phyloP scores from a whole-genome alignment of 371 early-diverging fungal species.

The Batrachochytrium dendrobatidis region DNA sequence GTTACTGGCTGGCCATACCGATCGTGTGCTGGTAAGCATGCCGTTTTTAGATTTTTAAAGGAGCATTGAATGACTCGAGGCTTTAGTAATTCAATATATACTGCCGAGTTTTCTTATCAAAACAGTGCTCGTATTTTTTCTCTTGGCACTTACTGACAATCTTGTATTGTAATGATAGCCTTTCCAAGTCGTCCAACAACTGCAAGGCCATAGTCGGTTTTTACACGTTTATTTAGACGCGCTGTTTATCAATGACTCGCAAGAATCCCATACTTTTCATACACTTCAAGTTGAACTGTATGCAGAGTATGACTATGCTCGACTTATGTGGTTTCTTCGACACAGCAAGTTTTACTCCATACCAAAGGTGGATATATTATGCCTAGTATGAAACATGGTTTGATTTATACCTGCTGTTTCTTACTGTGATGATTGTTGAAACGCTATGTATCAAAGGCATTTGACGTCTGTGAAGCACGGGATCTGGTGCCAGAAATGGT shows the following conservation, averaged over 20 bases:
- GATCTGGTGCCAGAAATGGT: constrained; percentile 93
- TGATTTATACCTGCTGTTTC: constrained; percentile 9
- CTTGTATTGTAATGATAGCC: too few species aligned
- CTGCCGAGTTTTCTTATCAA: too few species aligned
- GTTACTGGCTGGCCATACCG: constrained; percentile 73
- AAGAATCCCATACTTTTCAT: constrained; percentile 71
- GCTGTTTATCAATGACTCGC: constrained; percentile 64
- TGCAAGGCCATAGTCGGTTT: constrained; percentile 28
- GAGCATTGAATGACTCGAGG: too few species aligned
- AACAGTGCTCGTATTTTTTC: too few species aligned
- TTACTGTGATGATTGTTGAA: neutral
- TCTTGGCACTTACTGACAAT: too few species aligned
- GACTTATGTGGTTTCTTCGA: constrained; percentile 75
- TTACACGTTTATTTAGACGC: constrained; percentile 86
- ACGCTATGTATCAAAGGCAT: constrained; percentile 46
- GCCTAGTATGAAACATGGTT: neutral
- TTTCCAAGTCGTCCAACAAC: constrained; percentile 11
- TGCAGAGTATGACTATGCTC: constrained; percentile 75
- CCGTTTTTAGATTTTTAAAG: neutral
- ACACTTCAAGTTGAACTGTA: constrained; percentile 84
- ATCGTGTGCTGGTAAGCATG: constrained; percentile 64
- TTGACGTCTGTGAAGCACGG: constrained; percentile 69
- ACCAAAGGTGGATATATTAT: constrained; percentile 33
- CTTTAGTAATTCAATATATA: too few species aligned
- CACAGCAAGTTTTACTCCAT: constrained; percentile 69